Evolutionary conservation across 2,329 filamentous ascomycete species (phyloP), one percentile per base, ranked within the genome.

Genomic region (Colletotrichum lupini): DNA sequence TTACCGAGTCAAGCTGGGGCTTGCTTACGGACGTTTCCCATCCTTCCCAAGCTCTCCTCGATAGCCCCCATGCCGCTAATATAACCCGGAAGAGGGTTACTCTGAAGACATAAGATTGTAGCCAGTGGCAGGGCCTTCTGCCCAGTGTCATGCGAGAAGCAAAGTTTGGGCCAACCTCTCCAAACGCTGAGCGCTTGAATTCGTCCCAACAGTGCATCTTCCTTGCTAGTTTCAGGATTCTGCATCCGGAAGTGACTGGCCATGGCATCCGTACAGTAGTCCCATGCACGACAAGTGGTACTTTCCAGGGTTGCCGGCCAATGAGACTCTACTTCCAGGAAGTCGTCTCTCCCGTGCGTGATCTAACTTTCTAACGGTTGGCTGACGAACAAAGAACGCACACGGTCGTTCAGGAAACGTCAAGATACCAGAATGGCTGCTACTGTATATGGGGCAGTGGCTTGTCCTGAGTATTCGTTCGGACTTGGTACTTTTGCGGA

Each of bases 141-240:
- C 37, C 37, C 37, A 37, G 35, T 37, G 35, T 37, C 24, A 32
- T 58, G 35, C 19, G 52, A 58, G 61, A 68, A 59, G 52, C 24
- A 57, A 57, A 70, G 46, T 22, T 52, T 14, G 28, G 16, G 37
- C 14, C 63, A n/a, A n/a, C 24, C 42, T 68, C 24, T 68, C 14
- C 55, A 65, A 37, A 60, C 22, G 35, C 57, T 37, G 19, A 42
- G 37, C 52, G 35, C 63, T 56, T 46, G 22, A 24, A 73, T 49
- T 37, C 69, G 52, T 74, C 65, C 60, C 60, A 65, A 73, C 59
- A 59, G 30, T 68, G 49, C 55, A 24, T 53, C 28, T 65, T 28
- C 58, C 53, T 63, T 62, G 67, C 70, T 72, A 55, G 68, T 73
- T 74, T 69, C 72, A 75, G 68, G 49, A 57, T 63, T 72, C 72